Base-by-base conservation (phyloP, 768 basidiomycete genomes). In the Pleurotus citrinopileatus region DNA sequence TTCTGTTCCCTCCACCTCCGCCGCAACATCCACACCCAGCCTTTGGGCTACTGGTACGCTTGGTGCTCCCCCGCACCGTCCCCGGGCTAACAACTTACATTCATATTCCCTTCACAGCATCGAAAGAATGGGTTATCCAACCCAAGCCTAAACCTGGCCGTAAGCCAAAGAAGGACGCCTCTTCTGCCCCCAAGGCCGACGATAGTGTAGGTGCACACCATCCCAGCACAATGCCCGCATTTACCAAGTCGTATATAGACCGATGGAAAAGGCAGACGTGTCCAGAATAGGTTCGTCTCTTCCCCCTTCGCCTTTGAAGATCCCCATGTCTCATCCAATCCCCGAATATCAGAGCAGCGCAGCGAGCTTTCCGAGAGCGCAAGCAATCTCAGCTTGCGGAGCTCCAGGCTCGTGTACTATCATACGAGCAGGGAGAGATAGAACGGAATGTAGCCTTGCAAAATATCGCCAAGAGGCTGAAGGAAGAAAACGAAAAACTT, bases 391-490 rank as follows among this genome's bases (percentile, higher is more conserved):
- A 93, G 63, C 85, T 94, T 29, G 84, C 89, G 7, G 91, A 93
- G 58, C 79, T 94, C 29, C 91, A 94, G 69, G 87, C 91, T 46
- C 88, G 91, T 43, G 75, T 94, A 47, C 85, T 89, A 57, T 81
- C 82, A 17, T 94, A 92, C 61, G 91, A 94, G 65, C 89, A 91
- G 65, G 92, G 92, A n/a, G 91, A 94, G 65, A 84, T 92, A 23
- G 89, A 94, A 66, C 84, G 90, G 53, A 92, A 89, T 63, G 82
- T 94, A 46, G 89, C 89, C 42, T 73, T 94, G 19, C 92, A 94
- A 68, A 83, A 78, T 51, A 81, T 91, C 52, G 90, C 89, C 12
- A 92, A 91, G 70, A 82, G 84, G 27, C 78, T 90, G 54, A 94
- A 93, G 69, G 90, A 91, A 60, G 92, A 94, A 65, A 94, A 94